A percentile compares a stretch with the other conserved stretches of the same genome.
Evolutionary conservation across 2,329 filamentous ascomycete genomes (phyloP).

Genomic region (Thermoascus crustaceus): DNA sequence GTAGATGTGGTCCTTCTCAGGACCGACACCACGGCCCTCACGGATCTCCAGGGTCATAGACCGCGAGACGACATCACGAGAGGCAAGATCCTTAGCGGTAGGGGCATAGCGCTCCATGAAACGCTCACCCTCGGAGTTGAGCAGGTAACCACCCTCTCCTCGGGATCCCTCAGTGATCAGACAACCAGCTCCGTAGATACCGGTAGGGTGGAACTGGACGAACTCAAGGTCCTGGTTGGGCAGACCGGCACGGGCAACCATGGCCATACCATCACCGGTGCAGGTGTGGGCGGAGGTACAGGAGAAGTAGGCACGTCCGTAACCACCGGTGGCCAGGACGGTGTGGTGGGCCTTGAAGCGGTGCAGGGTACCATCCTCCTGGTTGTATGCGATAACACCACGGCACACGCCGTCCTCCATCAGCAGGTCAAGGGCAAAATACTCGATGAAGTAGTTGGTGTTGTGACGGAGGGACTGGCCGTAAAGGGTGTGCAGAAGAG

Average conservation of each 20-base stretch:
- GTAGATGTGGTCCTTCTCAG: constrained; percentile 98
- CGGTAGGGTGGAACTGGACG: constrained; percentile 97
- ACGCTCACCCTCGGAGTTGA: constrained; percentile 96
- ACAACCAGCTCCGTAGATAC: constrained; percentile 97
- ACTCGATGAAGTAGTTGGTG: constrained; percentile 99
- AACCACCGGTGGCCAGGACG: constrained; percentile 91
- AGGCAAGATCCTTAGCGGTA: constrained; percentile 94
- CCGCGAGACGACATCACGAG: constrained; percentile 90
- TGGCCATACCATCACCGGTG: constrained; percentile 98
- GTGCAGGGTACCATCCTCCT: constrained; percentile 96
- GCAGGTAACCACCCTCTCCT: constrained; percentile 94
- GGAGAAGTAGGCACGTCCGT: constrained; percentile 96
- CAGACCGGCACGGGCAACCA: constrained; percentile 95
- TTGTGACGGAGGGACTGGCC: constrained; percentile 95
- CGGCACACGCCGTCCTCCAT: constrained; percentile 98
- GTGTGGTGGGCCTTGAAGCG: constrained; percentile 96
- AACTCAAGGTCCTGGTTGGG: constrained; percentile 99
- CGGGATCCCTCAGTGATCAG: constrained; percentile 96
- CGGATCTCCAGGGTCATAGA: constrained; percentile 99
- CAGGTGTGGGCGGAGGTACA: constrained; percentile 98
- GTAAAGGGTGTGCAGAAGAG: constrained; percentile 95
- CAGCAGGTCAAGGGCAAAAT: constrained; percentile 91
- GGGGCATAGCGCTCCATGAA: constrained; percentile 99
- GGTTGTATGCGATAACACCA: constrained; percentile 95
- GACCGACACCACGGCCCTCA: constrained; percentile 90